Evolutionary conservation across 768 basidiomycete species (phyloP), one percentile per base, ranked within the genome.

Genomic region (Mrakia hoshinonis): DNA sequence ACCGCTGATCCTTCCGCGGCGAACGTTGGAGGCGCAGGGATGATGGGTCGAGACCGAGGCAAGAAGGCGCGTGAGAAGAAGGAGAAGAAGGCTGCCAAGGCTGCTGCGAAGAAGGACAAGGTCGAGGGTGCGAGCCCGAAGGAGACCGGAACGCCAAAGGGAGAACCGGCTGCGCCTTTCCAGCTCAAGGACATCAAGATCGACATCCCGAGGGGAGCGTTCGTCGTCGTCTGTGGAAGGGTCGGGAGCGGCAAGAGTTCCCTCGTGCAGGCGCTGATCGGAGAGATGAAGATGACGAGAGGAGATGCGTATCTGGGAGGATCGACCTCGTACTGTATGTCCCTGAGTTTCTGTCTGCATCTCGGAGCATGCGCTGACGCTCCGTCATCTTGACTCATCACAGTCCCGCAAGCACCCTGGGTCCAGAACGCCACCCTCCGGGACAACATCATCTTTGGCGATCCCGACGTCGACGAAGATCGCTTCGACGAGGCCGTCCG

Each of bases 381-480:
- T 34, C 22, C 13, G 34, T 34, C 34, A 12, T n/a, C 11, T 48
- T 31, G 11, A 26, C 46, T 3, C 15, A 15, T 49, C 11, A 1
- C 71, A 76, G 78, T 78, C 38, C 76, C 78, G 31, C 79, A 80
- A 58, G 74, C 75, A 4, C 76, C 78, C 7, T 80, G 79, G 79
- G 75, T 80, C 5, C 78, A 78, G 54, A 78, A 77, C 46, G 78
- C 76, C 0, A 79, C 74, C 34, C 70, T 80, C 9, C 66, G 75
- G 47, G 76, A 78, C 51, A 96, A 95, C 75, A 86, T 80, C 66
- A 72, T 76, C 3, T 79, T 80, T 54, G 70, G 73, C 15, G 31
- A 74, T 13, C 62, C 73, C 18, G 68, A 73, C 15, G 69, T 76
- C 29, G 74, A 79, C 65, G 46, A 69, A 6, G 52, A 39, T 0